phyloP scores from a whole-genome alignment of 169 alveolate species.

The Eimeria sp. region DNA sequence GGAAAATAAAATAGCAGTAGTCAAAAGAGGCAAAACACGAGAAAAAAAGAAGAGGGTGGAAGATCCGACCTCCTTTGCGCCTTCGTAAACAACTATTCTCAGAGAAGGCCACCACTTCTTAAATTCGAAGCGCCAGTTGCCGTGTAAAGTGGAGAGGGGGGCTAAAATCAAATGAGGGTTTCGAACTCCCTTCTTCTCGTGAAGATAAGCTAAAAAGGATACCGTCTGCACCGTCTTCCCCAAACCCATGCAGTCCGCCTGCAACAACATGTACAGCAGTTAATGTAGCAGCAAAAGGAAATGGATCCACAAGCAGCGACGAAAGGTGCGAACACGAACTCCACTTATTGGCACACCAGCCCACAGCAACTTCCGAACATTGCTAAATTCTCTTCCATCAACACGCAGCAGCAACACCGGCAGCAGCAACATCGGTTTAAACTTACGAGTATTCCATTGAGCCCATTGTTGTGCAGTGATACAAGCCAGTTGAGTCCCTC shows the following conservation, averaged over 20 bases:
- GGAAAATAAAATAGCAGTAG: too few relatives aligned
- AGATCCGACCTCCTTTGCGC: slow-evolving; percentile 85
- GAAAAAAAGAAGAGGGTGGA: background rate
- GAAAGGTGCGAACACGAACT: too few relatives aligned
- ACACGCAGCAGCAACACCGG: background rate
- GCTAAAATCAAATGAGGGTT: slow-evolving; percentile 98
- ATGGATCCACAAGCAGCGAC: too few relatives aligned
- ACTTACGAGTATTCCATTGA: slow-evolving; percentile 94
- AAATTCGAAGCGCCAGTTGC: slow-evolving; percentile 97
- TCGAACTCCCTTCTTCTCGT: slow-evolving; percentile 94
- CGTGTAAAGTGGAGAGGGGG: slow-evolving; percentile 97
- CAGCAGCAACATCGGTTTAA: background rate
- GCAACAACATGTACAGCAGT: background rate
- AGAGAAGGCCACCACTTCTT: slow-evolving; percentile 97
- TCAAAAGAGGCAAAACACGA: background rate
- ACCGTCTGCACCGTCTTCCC: slow-evolving; percentile 98
- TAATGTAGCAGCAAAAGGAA: background rate
- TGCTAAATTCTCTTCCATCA: background rate
- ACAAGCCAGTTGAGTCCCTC: slow-evolving; percentile 96
- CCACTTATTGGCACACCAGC: too few relatives aligned
- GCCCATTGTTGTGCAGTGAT: slow-evolving; percentile 95
- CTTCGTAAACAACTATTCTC: slow-evolving; percentile 93
- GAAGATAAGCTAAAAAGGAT: slow-evolving; percentile 93
- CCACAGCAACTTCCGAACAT: too few relatives aligned
- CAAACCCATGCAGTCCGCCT: slow-evolving; percentile 98